Evolutionary conservation across 2,329 filamentous ascomycete genomes (phyloP), one percentile per base, ranked within the genome.

Genomic region (Geoglossum cookeanum): DNA sequence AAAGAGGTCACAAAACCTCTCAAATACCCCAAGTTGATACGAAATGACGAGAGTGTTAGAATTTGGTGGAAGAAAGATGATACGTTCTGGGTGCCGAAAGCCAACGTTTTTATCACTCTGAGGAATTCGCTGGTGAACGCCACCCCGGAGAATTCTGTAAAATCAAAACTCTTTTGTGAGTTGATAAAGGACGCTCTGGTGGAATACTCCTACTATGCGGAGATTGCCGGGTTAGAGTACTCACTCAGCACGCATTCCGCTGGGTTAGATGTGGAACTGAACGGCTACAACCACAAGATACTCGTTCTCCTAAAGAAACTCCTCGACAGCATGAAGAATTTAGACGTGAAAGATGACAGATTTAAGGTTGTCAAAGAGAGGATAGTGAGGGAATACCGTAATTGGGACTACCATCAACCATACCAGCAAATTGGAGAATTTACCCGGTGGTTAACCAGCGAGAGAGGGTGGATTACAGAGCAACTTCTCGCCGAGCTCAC

Each of bases 31-130:
- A 84, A 83, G 60, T 75, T 98, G 29, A 84, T 98, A 60, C 83
- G 90, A 62, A 89, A 94, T 64, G 91, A 96, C 62, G 76, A 83
- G 4, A 73, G 81, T 37, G 82, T 87, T 0, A 82, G 90, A 33
- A 84, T 87, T 2, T 98, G 92, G 92, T 96, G 83, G 75, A 98
- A 98, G 75, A 97, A 97, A 71, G 92, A 98, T 65, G 92, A 98
- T 64, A 89, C 84, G 0, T 98, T 97, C 70, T 97, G 91, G 90
- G 92, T 97, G 8, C 92, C 92, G 7, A 95, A 94, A 69, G 92
- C 87, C 3, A 92, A 89, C 59, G 74, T 97, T 17, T 79, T 89
- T 62, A 80, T 95, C 61, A 87, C 83, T 63, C 76, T 94, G 62
- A 80, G 83, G 63, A 94, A 84, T 59, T 85, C 89, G 0, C 71